Conservation (phyloP, 441 rosid genomes). For the Brassica hybrid region DNA sequence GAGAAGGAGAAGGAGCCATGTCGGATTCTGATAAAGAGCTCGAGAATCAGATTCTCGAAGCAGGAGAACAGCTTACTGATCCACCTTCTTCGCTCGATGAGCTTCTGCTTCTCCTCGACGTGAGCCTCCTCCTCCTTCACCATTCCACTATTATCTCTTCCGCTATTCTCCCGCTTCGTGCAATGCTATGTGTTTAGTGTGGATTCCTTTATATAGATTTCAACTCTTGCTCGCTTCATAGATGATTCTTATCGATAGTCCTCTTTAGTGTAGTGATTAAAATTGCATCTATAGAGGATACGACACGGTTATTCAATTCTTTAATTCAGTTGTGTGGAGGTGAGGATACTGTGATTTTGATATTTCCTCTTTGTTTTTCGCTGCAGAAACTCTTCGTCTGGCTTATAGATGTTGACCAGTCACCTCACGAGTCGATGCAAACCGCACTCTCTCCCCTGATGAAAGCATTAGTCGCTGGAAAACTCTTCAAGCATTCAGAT, state of each 20-base stretch:
- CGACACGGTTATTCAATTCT: not conserved
- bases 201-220: conserved; percentile 12
- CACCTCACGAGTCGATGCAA: conserved; percentile 76
- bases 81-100: conserved; percentile 73
- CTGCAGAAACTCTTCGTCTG: conserved; percentile 67
- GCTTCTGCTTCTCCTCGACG: conserved; percentile 87
- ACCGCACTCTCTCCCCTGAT: conserved; percentile 71
- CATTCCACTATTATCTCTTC: not conserved
- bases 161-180: not conserved
- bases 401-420: conserved; percentile 84
- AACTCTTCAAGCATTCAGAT: conserved; percentile 73
- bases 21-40: conserved; percentile 66
- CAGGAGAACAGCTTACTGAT: conserved; percentile 69
- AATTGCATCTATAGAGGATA: too few species aligned
- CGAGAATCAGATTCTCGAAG: conserved; percentile 73
- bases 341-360: conserved; percentile 3
- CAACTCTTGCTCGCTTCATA: not conserved
- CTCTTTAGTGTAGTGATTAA: too few species aligned
- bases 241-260: too few species aligned
- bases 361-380: not conserved
- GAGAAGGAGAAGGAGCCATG: conserved; percentile 48
- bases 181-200: conserved; percentile 29
- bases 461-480: conserved; percentile 70
- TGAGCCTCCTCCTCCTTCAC: conserved; percentile 46
- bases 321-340: not conserved